Evolutionary conservation across 495 filamentous ascomycete species (phyloP), one percentile per base, ranked within the genome.

Genomic region (Penicillium simplicissimum): DNA sequence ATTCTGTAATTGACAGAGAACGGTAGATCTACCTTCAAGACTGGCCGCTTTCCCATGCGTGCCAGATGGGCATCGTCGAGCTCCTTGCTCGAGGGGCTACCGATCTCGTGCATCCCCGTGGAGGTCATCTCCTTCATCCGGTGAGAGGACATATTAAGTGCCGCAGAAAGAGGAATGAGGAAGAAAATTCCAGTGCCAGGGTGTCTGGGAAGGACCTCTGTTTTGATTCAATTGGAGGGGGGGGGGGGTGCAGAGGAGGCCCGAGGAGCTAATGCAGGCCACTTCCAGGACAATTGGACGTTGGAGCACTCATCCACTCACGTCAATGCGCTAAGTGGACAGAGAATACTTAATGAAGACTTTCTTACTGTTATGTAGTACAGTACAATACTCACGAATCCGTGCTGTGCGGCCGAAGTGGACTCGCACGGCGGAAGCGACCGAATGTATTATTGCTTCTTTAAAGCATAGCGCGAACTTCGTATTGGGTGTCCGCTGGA

Each of bases 1-100:
- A 23, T 53, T 9, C 17, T n/a, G 23, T 2, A 31, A 15, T 28
- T 31, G 28, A 31, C 28, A 6, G 4, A 4, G 40, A 6, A 2
- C 7, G 17, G 15, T 25, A 15, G 8, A 21, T 45, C 19, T 43
- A 67, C 76, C 72, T 77, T 80, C 42, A 84, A 67, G 15, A 83
- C 78, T 0, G 76, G 73, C 47, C 81, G 81, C 62, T 84, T 84
- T 1, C 83, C 83, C 52, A 85, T 69, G 4, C 76, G 75, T 13
- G 75, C 76, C 36, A 84, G 63, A 4, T 75, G 63, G 14, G 72
- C 65, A 51, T 78, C 75, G 60, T 84, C 81, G 42, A 58, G 54
- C 31, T 67, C 67, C 49, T 67, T 65, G 52, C 57, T 66, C n/a
- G 66, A 59, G n/a, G 57, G 47, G 36, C 25, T 37, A 5, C 34